A percentile compares a stretch with the other conserved stretches of the same genome.
Conservation (phyloP, 345 rosid genomes). For the Tarenaya hassleriana region DNA sequence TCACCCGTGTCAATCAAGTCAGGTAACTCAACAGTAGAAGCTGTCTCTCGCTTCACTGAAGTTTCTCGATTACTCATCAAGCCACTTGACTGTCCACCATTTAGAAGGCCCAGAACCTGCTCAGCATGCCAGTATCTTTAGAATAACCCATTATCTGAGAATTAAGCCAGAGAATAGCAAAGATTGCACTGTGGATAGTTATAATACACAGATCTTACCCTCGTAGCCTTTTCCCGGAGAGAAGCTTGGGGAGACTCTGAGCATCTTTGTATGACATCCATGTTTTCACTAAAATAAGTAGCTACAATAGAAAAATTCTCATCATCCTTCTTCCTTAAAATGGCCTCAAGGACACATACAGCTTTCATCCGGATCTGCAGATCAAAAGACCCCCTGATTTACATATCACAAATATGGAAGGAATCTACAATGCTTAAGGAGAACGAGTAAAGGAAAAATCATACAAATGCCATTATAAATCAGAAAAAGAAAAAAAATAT, state of each 20-base stretch:
- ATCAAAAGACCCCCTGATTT: conserved; percentile 6
- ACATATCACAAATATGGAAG: neutral
- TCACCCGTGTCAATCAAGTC: conserved; percentile 79
- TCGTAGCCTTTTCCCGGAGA: conserved; percentile 80
- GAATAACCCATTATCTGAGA: conserved; percentile 15
- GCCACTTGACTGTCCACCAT: conserved; percentile 42
- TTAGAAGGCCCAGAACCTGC: conserved; percentile 79
- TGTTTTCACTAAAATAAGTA: conserved; percentile 71
- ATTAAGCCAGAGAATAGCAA: conserved; percentile 7
- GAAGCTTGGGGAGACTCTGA: conserved; percentile 87
- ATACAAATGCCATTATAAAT: neutral
- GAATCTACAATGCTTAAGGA: neutral
- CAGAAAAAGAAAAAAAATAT: conserved; percentile 6
- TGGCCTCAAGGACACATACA: conserved; percentile 79
- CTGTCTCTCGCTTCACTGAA: conserved; percentile 38
- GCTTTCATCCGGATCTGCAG: conserved; percentile 90
- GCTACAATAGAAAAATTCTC: conserved; percentile 51
- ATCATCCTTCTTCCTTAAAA: conserved; percentile 76
- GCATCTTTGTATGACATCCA: conserved; percentile 55
- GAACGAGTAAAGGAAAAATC: conserved; percentile 3
- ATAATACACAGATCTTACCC: conserved; percentile 40
- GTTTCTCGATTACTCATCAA: conserved; percentile 36
- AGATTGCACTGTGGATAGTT: neutral
- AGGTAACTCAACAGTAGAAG: conserved; percentile 43
- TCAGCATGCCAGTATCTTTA: conserved; percentile 11